Conservation (phyloP, 176 grass and related monocot species). For the Ananas comosus region DNA sequence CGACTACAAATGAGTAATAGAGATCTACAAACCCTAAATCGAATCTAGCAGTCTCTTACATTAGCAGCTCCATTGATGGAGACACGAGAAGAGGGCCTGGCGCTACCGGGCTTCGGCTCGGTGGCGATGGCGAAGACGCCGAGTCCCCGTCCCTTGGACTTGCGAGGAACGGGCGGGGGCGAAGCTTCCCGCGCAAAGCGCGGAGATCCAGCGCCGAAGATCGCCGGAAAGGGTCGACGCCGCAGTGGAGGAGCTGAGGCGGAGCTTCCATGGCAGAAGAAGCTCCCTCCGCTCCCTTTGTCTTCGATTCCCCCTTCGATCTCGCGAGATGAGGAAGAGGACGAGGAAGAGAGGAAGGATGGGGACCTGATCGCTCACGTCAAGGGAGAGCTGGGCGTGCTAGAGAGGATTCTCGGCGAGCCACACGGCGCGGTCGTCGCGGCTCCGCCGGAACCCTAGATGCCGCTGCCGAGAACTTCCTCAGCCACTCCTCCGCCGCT, state of each 20-base stretch:
- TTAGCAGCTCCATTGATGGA: conserved; percentile 34
- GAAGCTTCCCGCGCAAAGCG: not conserved
- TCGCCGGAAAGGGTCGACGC: conserved; percentile 38
- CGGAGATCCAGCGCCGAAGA: not conserved
- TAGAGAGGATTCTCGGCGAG: too few species aligned
- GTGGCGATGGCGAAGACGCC: conserved; percentile 63
- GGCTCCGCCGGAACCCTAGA: too few species aligned
- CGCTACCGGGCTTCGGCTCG: conserved; percentile 29
- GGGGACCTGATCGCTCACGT: too few species aligned
- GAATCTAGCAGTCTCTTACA: conserved; percentile 23
- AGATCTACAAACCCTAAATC: not conserved
- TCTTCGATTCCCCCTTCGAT: not conserved
- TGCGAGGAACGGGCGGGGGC: not conserved
- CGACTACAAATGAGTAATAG: conserved; percentile 2
- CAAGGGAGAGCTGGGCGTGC: too few species aligned
- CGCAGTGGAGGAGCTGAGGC: conserved; percentile 60
- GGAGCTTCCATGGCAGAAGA: conserved; percentile 44
- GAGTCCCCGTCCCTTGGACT: not conserved
- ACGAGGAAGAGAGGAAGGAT: not conserved
- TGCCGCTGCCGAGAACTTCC: too few species aligned
- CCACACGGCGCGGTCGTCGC: too few species aligned
- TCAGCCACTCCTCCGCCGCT: too few species aligned
- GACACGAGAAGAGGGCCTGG: not conserved
- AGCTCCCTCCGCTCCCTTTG: not conserved
- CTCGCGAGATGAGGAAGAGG: not conserved